Conservation (phyloP, 2,329 filamentous ascomycete species). For the Capronia coronata region DNA sequence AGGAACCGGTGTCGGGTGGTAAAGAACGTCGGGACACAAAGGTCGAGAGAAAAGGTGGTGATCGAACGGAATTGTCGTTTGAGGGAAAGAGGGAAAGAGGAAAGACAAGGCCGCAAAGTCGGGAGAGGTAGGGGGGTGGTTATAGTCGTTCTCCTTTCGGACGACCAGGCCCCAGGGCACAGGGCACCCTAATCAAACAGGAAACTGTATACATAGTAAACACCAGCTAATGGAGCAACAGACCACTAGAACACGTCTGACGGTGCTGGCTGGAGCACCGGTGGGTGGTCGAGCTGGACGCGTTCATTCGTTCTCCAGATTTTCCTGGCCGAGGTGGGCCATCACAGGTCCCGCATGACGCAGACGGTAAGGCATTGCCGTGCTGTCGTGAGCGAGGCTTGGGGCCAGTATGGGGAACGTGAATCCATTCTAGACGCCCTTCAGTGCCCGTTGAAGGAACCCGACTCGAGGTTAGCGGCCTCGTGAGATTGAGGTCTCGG, state of each 20-base stretch:
- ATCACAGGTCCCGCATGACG: neutral
- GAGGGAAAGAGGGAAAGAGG: too few relatives aligned
- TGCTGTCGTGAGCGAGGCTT: neutral
- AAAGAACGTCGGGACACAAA: slow-evolving; percentile 21
- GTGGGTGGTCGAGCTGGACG: neutral
- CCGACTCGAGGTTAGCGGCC: neutral
- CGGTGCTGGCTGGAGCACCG: neutral
- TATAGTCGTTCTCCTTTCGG: neutral
- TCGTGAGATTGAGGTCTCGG: neutral
- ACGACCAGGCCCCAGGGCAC: too few relatives aligned
- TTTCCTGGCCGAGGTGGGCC: neutral
- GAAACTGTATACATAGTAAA: neutral
- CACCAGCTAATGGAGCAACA: neutral
- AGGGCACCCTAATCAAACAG: neutral
- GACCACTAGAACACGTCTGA: neutral
- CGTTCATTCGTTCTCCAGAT: slow-evolving; percentile 1
- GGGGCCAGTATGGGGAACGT: neutral
- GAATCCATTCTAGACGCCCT: neutral
- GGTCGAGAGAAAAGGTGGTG: slow-evolving; percentile 7
- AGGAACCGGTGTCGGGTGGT: slow-evolving; percentile 10
- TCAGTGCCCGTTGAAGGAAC: neutral
- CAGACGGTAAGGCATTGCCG: neutral
- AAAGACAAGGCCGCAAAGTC: slow-evolving; percentile 6
- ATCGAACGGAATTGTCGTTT: too few relatives aligned
- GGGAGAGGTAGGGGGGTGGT: neutral